Conservation (phyloP, 805 yeast genomes). For the Nadsonia fulvescens region DNA sequence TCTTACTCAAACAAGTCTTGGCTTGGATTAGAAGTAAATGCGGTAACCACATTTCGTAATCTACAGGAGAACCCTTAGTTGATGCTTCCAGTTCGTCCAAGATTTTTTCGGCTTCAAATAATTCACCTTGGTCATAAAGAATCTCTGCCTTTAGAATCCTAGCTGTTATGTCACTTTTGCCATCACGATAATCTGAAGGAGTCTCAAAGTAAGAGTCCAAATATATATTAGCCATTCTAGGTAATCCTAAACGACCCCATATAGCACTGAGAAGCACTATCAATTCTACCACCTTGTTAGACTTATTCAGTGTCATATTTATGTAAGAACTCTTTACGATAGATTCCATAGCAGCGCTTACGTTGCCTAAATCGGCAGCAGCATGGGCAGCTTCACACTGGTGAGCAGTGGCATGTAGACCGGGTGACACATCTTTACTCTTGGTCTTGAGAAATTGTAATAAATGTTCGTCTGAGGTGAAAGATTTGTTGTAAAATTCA, state of each 20-base stretch:
- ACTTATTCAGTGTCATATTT: conserved; percentile 7
- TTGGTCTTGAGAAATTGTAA: conserved; percentile 40
- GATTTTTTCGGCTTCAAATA: conserved; percentile 1
- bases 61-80: conserved; percentile 5
- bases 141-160: conserved; percentile 3
- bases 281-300: conserved; percentile 2
- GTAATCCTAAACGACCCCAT: conserved; percentile 11
- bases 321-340: conserved; percentile 12
- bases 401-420: conserved; percentile 7
- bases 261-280: conserved; percentile 7
- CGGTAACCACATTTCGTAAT: conserved; percentile 9
- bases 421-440: conserved; percentile 24
- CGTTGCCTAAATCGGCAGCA: conserved; percentile 8
- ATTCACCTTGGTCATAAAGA: conserved; percentile 5
- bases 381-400: conserved; percentile 8
- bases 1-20: conserved; percentile 5
- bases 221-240: conserved; percentile 7
- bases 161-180: too few relatives aligned
- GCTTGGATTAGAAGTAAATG: conserved; percentile 6
- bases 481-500: conserved; percentile 20
- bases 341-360: conserved; percentile 23
- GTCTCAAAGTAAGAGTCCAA: conserved; percentile 5
- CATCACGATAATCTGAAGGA: too few relatives aligned
- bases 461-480: conserved; percentile 45
- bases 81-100: conserved; percentile 4